These are phyloP conservation scores for Trametes sp. DNA, from an alignment of 1,284 basidiomycete genomes.

Conservation along the genomic window DNA sequence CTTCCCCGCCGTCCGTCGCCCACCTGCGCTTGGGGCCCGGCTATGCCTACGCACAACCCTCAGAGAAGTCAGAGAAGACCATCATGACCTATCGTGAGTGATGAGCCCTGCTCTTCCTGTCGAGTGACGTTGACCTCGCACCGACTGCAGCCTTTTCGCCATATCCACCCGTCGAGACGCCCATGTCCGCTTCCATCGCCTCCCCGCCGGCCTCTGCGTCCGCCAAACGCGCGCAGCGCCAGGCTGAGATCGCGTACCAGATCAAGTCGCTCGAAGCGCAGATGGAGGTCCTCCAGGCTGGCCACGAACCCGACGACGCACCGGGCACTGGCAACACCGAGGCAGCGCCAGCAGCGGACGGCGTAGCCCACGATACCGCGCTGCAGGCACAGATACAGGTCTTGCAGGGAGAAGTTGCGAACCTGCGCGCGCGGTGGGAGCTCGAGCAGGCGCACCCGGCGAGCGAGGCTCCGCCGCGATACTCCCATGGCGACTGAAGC, in stretches of 20 bases:
- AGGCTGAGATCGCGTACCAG: constrained; percentile 14
- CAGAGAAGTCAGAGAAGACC: background rate
- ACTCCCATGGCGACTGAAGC: background rate
- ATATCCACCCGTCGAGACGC: too few relatives aligned
- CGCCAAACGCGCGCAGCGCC: constrained; percentile 6
- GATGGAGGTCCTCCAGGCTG: constrained; percentile 2
- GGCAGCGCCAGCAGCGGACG: background rate
- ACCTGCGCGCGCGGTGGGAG: constrained; percentile 5
- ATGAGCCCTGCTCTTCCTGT: background rate
- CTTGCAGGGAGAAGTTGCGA: constrained; percentile 10
- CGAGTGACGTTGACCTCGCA: background rate
- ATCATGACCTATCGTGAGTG: background rate
- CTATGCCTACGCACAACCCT: background rate
- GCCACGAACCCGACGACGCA: background rate
- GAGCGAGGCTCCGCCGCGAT: constrained; percentile 4
- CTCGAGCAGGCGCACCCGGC: background rate
- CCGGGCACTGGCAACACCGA: background rate
- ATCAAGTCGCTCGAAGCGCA: constrained; percentile 13
- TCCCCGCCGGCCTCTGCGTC: background rate
- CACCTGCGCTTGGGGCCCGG: background rate
- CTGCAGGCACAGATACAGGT: constrained; percentile 8
- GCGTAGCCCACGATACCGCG: background rate
- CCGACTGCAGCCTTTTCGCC: background rate
- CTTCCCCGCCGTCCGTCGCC: background rate
- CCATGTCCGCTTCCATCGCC: background rate